Conservation (phyloP, 2,329 filamentous ascomycete species). For the Alternaria panax region DNA sequence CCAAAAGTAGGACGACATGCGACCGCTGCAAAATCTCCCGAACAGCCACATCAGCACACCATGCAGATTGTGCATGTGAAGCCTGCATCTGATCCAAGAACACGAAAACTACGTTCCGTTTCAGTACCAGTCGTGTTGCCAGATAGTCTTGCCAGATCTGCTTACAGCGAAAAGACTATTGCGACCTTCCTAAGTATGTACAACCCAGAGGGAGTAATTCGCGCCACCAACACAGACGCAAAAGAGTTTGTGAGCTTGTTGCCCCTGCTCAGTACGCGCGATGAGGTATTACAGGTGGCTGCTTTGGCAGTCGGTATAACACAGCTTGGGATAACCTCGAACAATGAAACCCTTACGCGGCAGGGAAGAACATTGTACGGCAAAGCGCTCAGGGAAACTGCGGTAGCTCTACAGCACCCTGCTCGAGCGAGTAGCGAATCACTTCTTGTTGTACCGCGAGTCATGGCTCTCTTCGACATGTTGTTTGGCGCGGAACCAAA, state of each 20-base stretch:
- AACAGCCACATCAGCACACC: slow-evolving; percentile 6
- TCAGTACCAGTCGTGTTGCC: slow-evolving; percentile 17
- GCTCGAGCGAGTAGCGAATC: slow-evolving; percentile 28
- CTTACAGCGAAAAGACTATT: slow-evolving; percentile 32
- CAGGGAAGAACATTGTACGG: slow-evolving; percentile 38
- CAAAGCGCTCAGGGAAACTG: slow-evolving; percentile 32
- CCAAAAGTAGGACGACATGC: background rate
- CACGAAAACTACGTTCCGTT: background rate
- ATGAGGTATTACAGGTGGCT: slow-evolving; percentile 35
- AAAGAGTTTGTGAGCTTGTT: slow-evolving; percentile 27
- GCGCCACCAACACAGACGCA: slow-evolving; percentile 13
- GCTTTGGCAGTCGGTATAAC: slow-evolving; percentile 35
- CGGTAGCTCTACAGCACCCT: slow-evolving; percentile 27
- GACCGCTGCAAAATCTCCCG: slow-evolving; percentile 1
- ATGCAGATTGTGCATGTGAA: slow-evolving; percentile 6
- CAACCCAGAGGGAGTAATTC: slow-evolving; percentile 15
- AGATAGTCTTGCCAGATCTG: slow-evolving; percentile 26
- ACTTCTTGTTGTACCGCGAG: slow-evolving; percentile 35
- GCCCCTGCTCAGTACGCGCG: slow-evolving; percentile 25
- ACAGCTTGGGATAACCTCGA: slow-evolving; percentile 27
- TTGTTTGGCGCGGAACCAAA: slow-evolving; percentile 37
- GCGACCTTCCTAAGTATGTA: slow-evolving; percentile 34
- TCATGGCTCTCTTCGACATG: slow-evolving; percentile 37
- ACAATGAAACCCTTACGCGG: slow-evolving; percentile 23
- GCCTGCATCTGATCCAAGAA: background rate